Evolutionary conservation across 768 basidiomycete genomes (phyloP).

Genomic region (Termitomyces sp.): DNA sequence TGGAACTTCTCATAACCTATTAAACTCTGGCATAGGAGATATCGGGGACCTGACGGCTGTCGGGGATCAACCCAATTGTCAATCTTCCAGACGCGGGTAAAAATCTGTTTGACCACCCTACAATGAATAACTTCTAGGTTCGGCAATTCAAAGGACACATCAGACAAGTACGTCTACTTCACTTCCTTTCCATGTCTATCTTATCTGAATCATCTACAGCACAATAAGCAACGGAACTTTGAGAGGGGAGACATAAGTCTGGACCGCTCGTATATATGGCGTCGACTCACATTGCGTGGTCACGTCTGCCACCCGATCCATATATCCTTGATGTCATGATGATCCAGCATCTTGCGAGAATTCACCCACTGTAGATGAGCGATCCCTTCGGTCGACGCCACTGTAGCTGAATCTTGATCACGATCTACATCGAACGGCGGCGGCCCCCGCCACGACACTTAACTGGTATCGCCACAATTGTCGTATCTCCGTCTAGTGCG

Average conservation of each 20-base stretch:
- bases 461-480: not conserved
- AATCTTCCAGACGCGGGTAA: slow-evolving; percentile 23
- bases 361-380: not conserved
- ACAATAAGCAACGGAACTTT: slow-evolving; percentile 6
- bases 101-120: slow-evolving; percentile 25
- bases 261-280: slow-evolving; percentile 18
- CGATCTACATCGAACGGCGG: not conserved
- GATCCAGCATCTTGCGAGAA: slow-evolving; percentile 22
- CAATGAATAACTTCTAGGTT: slow-evolving; percentile 15
- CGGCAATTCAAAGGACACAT: slow-evolving; percentile 23
- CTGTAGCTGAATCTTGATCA: not conserved
- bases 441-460: not conserved
- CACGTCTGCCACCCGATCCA: slow-evolving; percentile 15
- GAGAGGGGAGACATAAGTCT: slow-evolving; percentile 8
- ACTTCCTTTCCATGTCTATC: not conserved
- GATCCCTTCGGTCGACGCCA: not conserved
- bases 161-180: slow-evolving; percentile 3
- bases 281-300: slow-evolving; percentile 17
- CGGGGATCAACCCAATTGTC: slow-evolving; percentile 18
- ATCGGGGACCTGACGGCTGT: slow-evolving; percentile 11
- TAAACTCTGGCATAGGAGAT: slow-evolving; percentile 30
- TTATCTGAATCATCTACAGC: not conserved
- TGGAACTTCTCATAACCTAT: slow-evolving; percentile 25
- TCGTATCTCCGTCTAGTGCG: slow-evolving; percentile 12
- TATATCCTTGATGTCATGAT: slow-evolving; percentile 8